Evolutionary conservation across 371 early-diverging fungal species (phyloP).

Genomic region (Haplosporangium sp.): DNA sequence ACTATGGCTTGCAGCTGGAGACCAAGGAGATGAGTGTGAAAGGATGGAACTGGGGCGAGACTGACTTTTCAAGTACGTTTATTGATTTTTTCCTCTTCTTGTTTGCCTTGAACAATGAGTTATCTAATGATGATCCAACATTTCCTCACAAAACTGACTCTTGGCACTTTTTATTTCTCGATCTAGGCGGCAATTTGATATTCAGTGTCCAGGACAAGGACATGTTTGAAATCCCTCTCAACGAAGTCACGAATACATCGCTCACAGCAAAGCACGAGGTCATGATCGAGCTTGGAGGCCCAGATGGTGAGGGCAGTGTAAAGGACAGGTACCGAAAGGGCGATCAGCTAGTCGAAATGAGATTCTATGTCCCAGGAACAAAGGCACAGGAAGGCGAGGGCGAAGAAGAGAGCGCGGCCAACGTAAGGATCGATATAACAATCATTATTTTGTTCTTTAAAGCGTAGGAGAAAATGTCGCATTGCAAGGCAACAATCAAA

Average conservation of each 20-base stretch:
- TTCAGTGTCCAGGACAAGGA: slow-evolving; percentile 87
- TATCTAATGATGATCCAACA: not conserved
- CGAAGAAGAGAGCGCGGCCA: slow-evolving; percentile 77
- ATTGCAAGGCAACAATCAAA: not conserved
- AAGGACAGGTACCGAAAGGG: slow-evolving; percentile 55
- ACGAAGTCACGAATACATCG: slow-evolving; percentile 89
- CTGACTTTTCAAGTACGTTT: slow-evolving; percentile 70
- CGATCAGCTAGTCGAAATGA: slow-evolving; percentile 92
- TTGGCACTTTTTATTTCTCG: slow-evolving; percentile 1
- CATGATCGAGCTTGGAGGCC: slow-evolving; percentile 87
- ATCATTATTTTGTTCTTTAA: not conserved
- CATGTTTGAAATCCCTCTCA: slow-evolving; percentile 93
- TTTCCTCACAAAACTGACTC: not conserved
- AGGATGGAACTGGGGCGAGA: slow-evolving; percentile 98
- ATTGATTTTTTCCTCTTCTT: not conserved
- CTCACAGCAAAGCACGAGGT: slow-evolving; percentile 93
- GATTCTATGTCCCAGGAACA: slow-evolving; percentile 94
- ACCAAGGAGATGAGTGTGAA: slow-evolving; percentile 85
- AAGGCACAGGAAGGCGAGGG: slow-evolving; percentile 70
- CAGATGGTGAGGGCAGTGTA: slow-evolving; percentile 64
- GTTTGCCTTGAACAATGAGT: not conserved
- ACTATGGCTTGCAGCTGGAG: slow-evolving; percentile 83
- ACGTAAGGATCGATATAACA: slow-evolving; percentile 45
- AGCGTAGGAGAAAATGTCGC: not conserved
- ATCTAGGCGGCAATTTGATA: slow-evolving; percentile 74